Evolutionary conservation across 2,329 filamentous ascomycete genomes (phyloP), one percentile per base, ranked within the genome.

Genomic region (Pezicula rhizophila): DNA sequence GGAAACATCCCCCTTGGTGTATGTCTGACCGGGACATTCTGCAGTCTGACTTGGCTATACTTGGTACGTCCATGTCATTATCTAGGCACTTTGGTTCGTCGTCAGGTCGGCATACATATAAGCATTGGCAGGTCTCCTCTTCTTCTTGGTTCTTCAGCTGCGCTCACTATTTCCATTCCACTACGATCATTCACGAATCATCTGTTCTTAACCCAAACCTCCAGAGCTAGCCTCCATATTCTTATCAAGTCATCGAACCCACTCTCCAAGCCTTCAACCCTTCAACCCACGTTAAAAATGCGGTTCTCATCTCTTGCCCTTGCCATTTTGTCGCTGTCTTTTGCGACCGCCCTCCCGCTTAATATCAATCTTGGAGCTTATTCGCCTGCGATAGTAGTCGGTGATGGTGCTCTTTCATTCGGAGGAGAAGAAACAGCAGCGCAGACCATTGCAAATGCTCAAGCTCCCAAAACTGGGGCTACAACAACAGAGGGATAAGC

Each of bases 331-430:
- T 42, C 47, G 26, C 41, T 49, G 31, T 45, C 47, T 5, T 35
- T 47, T n/a, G 49, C 53, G 31, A 34, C 52, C 26, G 46, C 54
- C 38, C 18, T 49, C 8, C 55, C 55, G 37, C 48, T 57, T 20
- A 57, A 56, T 43, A 57, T 56, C 50, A 52, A 57, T 23, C 49
- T 56, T 46, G 55, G 55, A 20, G 53, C 53, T 1, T 57, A 52
- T 33, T 54, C 55, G 14, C 55, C 55, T 34, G 51, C 55, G 25
- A 26, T 57, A 44, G 53, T 57, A 50, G 55, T 57, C 45, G 53
- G 53, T 54, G 55, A 57, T 54, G 55, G 55, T 45, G 51, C 53
- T 26, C 55, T 57, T 42, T 52, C 49, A 48, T 56, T 57, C 48
- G 46, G 50, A 37, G 48, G 49, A 8, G 39, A 47, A 44, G 47